Evolutionary conservation across 306 rosid genomes (phyloP).

Genomic region (Cucurbita maxima): DNA sequence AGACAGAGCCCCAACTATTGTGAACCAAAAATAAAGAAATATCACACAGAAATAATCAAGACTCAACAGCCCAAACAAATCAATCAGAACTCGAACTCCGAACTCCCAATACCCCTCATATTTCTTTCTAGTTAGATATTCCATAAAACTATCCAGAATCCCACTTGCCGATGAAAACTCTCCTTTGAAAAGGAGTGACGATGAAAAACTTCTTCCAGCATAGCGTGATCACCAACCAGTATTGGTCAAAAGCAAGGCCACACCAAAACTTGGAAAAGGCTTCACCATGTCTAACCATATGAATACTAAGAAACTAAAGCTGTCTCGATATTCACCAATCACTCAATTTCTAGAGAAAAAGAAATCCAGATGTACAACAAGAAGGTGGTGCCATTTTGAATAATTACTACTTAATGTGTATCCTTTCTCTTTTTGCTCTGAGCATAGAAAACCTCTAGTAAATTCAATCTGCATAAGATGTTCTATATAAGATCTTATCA

Average conservation of each 20-base stretch:
- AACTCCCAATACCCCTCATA: background rate
- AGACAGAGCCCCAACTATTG: background rate
- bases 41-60: background rate
- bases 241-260: background rate
- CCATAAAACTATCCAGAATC: background rate
- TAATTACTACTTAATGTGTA: background rate
- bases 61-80: background rate
- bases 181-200: background rate
- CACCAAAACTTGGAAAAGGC: background rate
- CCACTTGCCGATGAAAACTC: background rate
- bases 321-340: background rate
- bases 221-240: background rate
- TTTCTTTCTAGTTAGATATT: background rate
- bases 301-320: background rate
- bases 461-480: background rate
- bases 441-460: background rate
- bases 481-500: background rate
- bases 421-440: background rate
- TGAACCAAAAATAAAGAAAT: background rate
- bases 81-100: background rate
- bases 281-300: background rate
- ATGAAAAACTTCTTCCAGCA: background rate
- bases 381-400: background rate
- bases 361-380: background rate
- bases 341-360: background rate